Percentiles rank a stretch among this genome's conserved stretches.
Evolutionary conservation across 139 green algal species (phyloP).

Genomic region (Penium margaritaceum): DNA sequence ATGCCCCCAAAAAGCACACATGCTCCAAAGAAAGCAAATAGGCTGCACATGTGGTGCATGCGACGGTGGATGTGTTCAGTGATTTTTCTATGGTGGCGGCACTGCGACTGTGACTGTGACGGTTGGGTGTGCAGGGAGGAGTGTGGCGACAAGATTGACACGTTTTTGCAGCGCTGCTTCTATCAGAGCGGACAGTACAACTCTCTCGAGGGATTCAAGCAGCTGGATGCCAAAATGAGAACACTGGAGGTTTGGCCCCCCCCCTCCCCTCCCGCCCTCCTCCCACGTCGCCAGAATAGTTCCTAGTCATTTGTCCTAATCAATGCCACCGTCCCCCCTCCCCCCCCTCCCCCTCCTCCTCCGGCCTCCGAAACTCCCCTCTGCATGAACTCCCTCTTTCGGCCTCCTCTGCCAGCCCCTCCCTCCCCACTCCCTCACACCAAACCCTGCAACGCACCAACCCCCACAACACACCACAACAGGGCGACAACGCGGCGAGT

Average conservation of each 20-base stretch:
- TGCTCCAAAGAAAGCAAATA: too few relatives aligned
- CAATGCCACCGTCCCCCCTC: too few relatives aligned
- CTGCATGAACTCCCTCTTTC: too few relatives aligned
- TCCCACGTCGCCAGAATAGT: too few relatives aligned
- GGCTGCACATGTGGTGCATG: too few relatives aligned
- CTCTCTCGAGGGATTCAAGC: constrained; percentile 59
- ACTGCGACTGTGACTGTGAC: background rate
- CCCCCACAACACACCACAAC: constrained; percentile 16
- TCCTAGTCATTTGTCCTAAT: too few relatives aligned
- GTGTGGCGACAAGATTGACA: constrained; percentile 46
- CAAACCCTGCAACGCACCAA: background rate
- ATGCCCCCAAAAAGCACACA: background rate
- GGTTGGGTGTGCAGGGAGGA: constrained; percentile 29
- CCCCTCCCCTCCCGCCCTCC: too few relatives aligned
- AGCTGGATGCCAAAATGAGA: constrained; percentile 61
- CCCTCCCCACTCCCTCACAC: background rate
- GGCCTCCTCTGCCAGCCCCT: too few relatives aligned
- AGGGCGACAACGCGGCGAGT: constrained; percentile 55
- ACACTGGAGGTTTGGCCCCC: constrained; percentile 60
- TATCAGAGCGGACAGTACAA: constrained; percentile 80
- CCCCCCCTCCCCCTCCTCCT: too few relatives aligned
- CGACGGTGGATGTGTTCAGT: too few relatives aligned
- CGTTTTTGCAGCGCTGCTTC: constrained; percentile 80
- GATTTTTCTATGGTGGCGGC: background rate
- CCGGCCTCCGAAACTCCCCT: too few relatives aligned